Base-by-base conservation (phyloP, 805 yeast genomes). In the Lipomyces sp. region DNA sequence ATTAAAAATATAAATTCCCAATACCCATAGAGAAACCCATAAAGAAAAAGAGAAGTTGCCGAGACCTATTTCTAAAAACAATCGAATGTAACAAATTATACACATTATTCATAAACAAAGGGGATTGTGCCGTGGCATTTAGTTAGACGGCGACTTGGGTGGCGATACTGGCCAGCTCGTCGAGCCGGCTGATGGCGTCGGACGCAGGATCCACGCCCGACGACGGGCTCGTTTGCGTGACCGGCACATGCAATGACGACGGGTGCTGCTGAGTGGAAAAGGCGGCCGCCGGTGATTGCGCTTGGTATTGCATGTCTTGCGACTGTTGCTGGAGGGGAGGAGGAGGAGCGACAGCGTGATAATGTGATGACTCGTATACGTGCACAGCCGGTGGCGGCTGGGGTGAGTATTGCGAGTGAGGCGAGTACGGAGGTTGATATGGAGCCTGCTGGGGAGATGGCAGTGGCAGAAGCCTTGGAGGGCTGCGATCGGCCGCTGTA, bases 131-230 rank as follows among this genome's bases (percentile, higher is more conserved):
- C 15, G 18, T 15, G 2, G 8, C 29, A 3, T 37, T 18, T 15
- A 24, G 48, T 35, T 39, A 62, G 35, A 62, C 53, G 30, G 30
- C 64, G 7, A 48, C 63, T 24, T 64, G 39, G 13, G 56, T 61
- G 2, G 65, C 65, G 37, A 63, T 50, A 48, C 37, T 33, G 24
- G 65, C 65, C 4, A 63, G 59, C 18, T 37, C 65, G 58, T 63
- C 65, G 13, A 63, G 59, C 11, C 65, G 57, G 37, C 59, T 62
- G 24, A 24, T 24, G n/a, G 56, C 65, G 29, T 18, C 10, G 13
- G 39, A 11, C 13, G 39, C 35, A 5, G 33, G 58, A 13, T 30
- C 48, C 13, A 15, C 35, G 39, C 15, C 10, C 5, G 18, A 11
- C 58, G 53, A 1, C 33, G 53, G 60, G 15, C 24, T n/a, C 2